Evolutionary conservation across 768 basidiomycete genomes (phyloP).

Genomic region (Suillus occidentalis): DNA sequence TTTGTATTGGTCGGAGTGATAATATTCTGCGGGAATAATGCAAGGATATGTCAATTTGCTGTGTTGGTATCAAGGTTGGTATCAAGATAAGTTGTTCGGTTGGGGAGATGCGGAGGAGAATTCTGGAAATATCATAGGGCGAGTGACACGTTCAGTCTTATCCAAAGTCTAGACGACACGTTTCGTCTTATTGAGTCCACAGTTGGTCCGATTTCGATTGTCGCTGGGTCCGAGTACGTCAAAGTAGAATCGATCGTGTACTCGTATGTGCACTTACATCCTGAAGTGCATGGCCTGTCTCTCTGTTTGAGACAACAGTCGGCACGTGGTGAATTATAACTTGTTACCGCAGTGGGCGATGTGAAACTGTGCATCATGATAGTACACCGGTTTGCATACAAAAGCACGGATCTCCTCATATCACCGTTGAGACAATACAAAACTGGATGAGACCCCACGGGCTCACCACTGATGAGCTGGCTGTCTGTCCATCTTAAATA

Average conservation of each 20-base stretch:
- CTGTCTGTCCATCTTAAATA: background rate
- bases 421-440: background rate
- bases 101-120: slow-evolving; percentile 1
- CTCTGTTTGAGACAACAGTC: background rate
- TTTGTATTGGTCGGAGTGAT: background rate
- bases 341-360: background rate
- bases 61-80: background rate
- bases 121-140: background rate
- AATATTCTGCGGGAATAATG: background rate
- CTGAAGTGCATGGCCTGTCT: background rate
- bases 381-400: background rate
- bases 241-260: background rate
- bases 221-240: background rate
- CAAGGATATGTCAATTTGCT: background rate
- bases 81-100: slow-evolving; percentile 1
- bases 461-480: background rate
- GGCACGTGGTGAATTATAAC: background rate
- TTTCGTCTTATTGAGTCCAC: background rate
- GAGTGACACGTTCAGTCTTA: background rate
- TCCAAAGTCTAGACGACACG: background rate
- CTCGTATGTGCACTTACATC: background rate
- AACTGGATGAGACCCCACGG: background rate
- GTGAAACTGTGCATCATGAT: background rate
- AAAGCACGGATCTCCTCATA: background rate
- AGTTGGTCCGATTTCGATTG: background rate